Percentiles rank a stretch among this genome's conserved stretches.
Evolutionary conservation across 148 eudicot species (phyloP).

Genomic region (Arctostaphylos glauca): DNA sequence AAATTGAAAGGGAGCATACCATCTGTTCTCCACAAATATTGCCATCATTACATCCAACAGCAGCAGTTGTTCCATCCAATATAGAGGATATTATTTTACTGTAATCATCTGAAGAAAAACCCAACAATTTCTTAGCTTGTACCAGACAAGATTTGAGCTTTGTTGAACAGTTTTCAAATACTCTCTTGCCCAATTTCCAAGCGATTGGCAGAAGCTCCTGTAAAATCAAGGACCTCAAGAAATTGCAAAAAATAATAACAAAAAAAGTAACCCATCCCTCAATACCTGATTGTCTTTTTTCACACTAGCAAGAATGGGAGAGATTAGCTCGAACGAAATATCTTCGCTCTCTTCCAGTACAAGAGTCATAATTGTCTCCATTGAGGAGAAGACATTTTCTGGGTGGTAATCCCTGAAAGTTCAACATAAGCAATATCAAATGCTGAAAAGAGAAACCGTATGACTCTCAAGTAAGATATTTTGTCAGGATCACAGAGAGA

Average conservation of each 20-base stretch:
- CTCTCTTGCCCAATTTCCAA: constrained; percentile 61
- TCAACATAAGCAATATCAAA: constrained; percentile 6
- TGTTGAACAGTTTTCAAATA: constrained; percentile 46
- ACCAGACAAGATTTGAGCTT: constrained; percentile 65
- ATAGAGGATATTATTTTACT: constrained; percentile 49
- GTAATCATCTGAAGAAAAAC: constrained; percentile 50
- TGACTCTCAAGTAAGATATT: not conserved
- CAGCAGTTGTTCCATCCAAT: constrained; percentile 28
- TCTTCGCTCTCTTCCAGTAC: constrained; percentile 94
- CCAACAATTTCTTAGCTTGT: constrained; percentile 42
- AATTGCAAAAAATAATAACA: not conserved
- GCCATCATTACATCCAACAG: constrained; percentile 28
- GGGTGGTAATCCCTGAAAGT: constrained; percentile 65
- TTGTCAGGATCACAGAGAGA: not conserved
- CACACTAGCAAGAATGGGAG: constrained; percentile 52
- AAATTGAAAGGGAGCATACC: constrained; percentile 37
- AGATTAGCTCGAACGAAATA: constrained; percentile 49
- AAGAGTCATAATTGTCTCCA: constrained; percentile 92
- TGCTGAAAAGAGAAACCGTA: not conserved
- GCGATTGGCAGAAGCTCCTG: constrained; percentile 64
- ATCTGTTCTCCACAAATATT: constrained; percentile 35
- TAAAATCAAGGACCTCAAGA: not conserved
- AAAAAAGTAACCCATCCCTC: not conserved
- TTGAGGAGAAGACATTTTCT: constrained; percentile 56
- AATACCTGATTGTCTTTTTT: constrained; percentile 55